Evolutionary conservation across 2,329 filamentous ascomycete genomes (phyloP).

Genomic region (Penicillium sp.): DNA sequence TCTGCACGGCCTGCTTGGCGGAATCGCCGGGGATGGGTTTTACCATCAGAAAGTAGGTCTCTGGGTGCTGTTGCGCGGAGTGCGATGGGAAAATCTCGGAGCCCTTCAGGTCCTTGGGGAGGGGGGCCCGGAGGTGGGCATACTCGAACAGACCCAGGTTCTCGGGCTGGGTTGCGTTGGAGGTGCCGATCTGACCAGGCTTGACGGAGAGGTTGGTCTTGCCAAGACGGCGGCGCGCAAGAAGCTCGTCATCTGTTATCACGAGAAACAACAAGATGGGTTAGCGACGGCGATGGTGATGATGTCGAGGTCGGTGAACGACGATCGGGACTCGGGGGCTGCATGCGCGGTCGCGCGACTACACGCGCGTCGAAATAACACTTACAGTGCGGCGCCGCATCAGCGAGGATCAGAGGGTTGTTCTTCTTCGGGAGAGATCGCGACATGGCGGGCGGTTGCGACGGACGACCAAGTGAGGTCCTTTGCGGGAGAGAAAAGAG

Average conservation of each 20-base stretch:
- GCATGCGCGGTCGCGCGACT: conserved; percentile 19
- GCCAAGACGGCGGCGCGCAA: conserved; percentile 80
- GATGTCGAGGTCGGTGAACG: background rate
- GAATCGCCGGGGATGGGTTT: conserved; percentile 23
- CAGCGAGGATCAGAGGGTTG: conserved; percentile 47
- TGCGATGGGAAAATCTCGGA: conserved; percentile 90
- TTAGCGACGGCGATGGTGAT: conserved; percentile 15
- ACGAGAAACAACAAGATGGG: conserved; percentile 5
- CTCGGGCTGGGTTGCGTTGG: conserved; percentile 68
- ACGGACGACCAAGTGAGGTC: conserved; percentile 8
- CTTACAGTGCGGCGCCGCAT: conserved; percentile 48
- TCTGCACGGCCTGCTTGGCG: conserved; percentile 1
- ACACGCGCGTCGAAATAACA: conserved; percentile 14
- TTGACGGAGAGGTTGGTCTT: conserved; percentile 88
- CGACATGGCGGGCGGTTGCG: conserved; percentile 34
- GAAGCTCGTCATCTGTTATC: conserved; percentile 64
- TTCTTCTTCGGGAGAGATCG: conserved; percentile 46
- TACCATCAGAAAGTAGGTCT: conserved; percentile 94
- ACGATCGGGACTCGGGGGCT: too few relatives aligned
- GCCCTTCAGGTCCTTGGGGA: conserved; percentile 80
- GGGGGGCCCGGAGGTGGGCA: conserved; percentile 85
- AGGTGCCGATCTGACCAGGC: conserved; percentile 67
- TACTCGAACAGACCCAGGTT: conserved; percentile 89
- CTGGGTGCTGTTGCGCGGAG: conserved; percentile 60
- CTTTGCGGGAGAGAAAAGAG: conserved; percentile 18